Conservation (phyloP, 2,329 filamentous ascomycete genomes). For the Hymenoscyphus albidus region DNA sequence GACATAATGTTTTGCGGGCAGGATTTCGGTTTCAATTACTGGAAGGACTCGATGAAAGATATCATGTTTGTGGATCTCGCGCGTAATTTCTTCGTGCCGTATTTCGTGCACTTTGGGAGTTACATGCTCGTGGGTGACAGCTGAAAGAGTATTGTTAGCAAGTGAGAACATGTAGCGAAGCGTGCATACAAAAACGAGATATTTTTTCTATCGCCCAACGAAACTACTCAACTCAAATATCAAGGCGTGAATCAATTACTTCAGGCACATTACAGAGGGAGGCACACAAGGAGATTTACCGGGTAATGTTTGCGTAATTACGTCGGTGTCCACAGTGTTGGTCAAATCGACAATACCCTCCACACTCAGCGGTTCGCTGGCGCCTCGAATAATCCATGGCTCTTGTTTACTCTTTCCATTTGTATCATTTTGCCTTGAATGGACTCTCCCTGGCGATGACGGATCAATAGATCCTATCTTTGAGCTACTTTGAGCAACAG, state of each 20-base stretch:
- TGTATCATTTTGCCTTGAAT: constrained; percentile 6
- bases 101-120: constrained; percentile 43
- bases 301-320: constrained; percentile 28
- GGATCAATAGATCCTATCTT: not conserved
- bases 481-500: not conserved
- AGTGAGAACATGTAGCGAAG: not conserved
- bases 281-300: constrained; percentile 25
- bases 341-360: constrained; percentile 29
- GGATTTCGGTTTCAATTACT: constrained; percentile 48
- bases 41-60: constrained; percentile 50
- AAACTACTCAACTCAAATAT: not conserved
- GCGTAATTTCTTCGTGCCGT: constrained; percentile 44
- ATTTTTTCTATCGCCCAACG: not conserved
- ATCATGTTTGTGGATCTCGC: constrained; percentile 52
- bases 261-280: constrained; percentile 13
- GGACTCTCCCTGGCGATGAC: not conserved
- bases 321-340: constrained; percentile 31
- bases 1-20: constrained; percentile 47
- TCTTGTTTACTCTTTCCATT: constrained; percentile 7
- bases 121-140: constrained; percentile 48
- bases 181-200: not conserved
- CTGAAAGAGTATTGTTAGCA: constrained; percentile 34
- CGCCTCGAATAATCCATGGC: constrained; percentile 15
- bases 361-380: constrained; percentile 21
- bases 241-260: no score